Conservation (phyloP, 2,329 filamentous ascomycete species). For the Triangularia setosa region DNA sequence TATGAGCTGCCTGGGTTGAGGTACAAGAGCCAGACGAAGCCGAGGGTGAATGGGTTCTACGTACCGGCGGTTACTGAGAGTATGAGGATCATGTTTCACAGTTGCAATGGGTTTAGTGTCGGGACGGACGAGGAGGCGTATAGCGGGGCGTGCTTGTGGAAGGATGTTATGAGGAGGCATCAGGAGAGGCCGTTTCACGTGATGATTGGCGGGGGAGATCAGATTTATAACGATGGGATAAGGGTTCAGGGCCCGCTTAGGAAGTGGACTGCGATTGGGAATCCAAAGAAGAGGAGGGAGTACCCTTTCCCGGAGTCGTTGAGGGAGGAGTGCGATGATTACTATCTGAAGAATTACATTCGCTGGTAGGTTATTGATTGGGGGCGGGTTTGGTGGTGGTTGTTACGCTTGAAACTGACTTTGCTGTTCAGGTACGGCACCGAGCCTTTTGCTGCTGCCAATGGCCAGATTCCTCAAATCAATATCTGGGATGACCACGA, state of each 20-base stretch:
- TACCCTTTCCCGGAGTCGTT: constrained; percentile 75
- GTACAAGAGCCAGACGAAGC: constrained; percentile 55
- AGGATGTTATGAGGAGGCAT: constrained; percentile 83
- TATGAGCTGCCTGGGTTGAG: constrained; percentile 68
- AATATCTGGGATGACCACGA: constrained; percentile 99
- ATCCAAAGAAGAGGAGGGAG: constrained; percentile 75
- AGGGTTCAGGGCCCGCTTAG: constrained; percentile 77
- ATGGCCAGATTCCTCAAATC: constrained; percentile 88
- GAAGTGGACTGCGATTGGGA: constrained; percentile 78
- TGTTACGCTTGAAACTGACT: not conserved
- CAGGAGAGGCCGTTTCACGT: constrained; percentile 82
- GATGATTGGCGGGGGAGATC: constrained; percentile 91
- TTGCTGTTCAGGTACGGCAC: constrained; percentile 55
- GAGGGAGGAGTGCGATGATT: constrained; percentile 79
- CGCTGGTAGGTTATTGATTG: constrained; percentile 44
- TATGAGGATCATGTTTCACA: constrained; percentile 99
- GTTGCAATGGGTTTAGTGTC: constrained; percentile 93
- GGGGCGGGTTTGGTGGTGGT: constrained; percentile 11
- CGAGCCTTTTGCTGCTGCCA: constrained; percentile 80
- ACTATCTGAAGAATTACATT: constrained; percentile 89
- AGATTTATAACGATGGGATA: constrained; percentile 94
- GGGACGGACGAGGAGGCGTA: constrained; percentile 81
- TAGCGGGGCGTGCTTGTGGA: constrained; percentile 91
- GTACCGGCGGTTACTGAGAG: constrained; percentile 77
- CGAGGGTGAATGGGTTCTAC: constrained; percentile 69